phyloP scores from a whole-genome alignment of 1,139 yeast genomes.

The Saccharomyces hybrid region DNA sequence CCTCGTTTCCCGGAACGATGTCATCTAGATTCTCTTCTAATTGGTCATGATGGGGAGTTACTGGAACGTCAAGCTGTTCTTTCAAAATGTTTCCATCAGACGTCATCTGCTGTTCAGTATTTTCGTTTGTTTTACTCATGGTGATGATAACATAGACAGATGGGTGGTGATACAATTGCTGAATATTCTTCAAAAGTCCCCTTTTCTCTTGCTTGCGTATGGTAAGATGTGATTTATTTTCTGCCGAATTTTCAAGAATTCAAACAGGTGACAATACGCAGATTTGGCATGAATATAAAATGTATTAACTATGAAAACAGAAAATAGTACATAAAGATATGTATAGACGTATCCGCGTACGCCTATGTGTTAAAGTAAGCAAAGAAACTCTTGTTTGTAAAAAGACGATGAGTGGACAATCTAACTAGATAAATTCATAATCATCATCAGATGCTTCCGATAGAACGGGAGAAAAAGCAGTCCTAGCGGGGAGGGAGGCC shows the following conservation, averaged over 20 bases:
- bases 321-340: neutral
- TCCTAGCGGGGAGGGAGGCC: neutral
- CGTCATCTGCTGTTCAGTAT: neutral
- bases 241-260: neutral
- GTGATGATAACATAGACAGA: neutral
- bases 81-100: neutral
- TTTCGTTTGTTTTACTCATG: neutral
- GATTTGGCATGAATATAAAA: neutral
- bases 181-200: neutral
- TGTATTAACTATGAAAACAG: neutral
- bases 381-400: neutral
- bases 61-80: neutral
- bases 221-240: neutral
- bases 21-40: neutral
- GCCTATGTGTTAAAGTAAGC: neutral
- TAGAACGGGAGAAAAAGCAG: slow-evolving; percentile 7
- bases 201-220: neutral
- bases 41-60: neutral
- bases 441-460: slow-evolving; percentile 13
- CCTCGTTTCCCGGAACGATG: neutral
- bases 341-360: neutral
- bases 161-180: neutral
- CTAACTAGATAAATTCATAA: slow-evolving; percentile 40
- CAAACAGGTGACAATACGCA: neutral
- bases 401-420: slow-evolving; percentile 22